Conservation (phyloP, 768 basidiomycete genomes). For the Clitopilus hobsonii region DNA sequence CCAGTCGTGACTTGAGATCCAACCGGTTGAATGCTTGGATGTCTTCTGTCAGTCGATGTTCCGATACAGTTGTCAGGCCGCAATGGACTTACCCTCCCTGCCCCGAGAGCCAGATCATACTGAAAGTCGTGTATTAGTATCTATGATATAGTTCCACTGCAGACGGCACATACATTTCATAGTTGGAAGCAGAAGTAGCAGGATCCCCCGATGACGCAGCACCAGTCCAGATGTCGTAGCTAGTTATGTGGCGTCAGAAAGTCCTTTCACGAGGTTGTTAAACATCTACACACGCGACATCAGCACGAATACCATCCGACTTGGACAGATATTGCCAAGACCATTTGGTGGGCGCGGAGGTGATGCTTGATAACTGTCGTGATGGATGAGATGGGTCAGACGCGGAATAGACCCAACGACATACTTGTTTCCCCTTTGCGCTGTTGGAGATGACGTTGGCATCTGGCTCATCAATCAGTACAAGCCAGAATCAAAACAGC, state of each 20-base stretch:
- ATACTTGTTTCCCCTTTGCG: slow-evolving; percentile 38
- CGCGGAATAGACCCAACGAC: not conserved
- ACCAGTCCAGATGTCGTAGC: slow-evolving; percentile 56
- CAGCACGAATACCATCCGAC: slow-evolving; percentile 44
- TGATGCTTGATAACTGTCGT: slow-evolving; percentile 23
- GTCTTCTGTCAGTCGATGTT: not conserved
- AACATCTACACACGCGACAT: slow-evolving; percentile 37
- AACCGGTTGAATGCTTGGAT: slow-evolving; percentile 50
- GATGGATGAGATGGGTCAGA: not conserved
- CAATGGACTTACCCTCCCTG: slow-evolving; percentile 41
- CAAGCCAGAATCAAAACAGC: not conserved
- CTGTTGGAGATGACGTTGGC: slow-evolving; percentile 43
- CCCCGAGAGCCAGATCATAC: slow-evolving; percentile 61
- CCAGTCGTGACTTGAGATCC: slow-evolving; percentile 41
- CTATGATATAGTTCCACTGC: not conserved
- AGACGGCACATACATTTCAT: slow-evolving; percentile 40
- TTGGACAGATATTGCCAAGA: slow-evolving; percentile 42
- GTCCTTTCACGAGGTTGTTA: not conserved
- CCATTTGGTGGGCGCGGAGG: slow-evolving; percentile 46
- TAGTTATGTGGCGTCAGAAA: slow-evolving; percentile 13
- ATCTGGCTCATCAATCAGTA: slow-evolving; percentile 25
- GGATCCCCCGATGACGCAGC: slow-evolving; percentile 34
- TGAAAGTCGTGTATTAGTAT: slow-evolving; percentile 10
- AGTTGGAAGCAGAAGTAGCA: slow-evolving; percentile 43
- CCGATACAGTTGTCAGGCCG: not conserved